These are phyloP conservation scores for Alternaria arborescens DNA, from an alignment of 2,329 filamentous ascomycete species.

Conservation along the genomic window DNA sequence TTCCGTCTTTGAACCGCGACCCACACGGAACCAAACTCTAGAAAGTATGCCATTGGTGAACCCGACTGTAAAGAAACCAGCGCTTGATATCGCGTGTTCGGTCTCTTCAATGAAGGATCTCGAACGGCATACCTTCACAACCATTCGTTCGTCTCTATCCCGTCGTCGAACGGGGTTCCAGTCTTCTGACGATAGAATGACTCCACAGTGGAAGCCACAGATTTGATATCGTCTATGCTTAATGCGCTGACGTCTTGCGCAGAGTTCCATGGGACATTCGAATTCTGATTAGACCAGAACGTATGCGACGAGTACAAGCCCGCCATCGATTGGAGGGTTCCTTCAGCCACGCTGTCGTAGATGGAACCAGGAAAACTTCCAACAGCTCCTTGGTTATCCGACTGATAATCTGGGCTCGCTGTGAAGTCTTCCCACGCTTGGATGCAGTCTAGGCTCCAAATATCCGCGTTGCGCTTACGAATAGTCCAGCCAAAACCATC, in stretches of 20 bases:
- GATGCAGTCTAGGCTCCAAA: not conserved
- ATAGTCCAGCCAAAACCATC: not conserved
- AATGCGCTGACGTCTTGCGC: not conserved
- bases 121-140: not conserved
- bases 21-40: not conserved
- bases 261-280: not conserved
- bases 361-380: not conserved
- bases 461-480: not conserved
- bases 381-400: not conserved
- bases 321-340: not conserved
- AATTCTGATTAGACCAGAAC: not conserved
- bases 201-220: too few species aligned
- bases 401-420: not conserved
- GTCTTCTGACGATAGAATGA: not conserved
- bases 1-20: not conserved
- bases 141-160: not conserved
- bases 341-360: not conserved
- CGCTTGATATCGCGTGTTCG: accelerated
- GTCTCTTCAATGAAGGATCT: not conserved
- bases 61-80: not conserved
- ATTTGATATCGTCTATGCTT: not conserved
- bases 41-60: not conserved
- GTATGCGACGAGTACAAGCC: not conserved
- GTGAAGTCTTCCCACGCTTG: not conserved
- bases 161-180: not conserved